A percentile compares a stretch with the other conserved stretches of the same genome.
These are phyloP conservation scores for Peronospora tabacina DNA, from an alignment of 352 stramenopile genomes.

Conservation along the genomic window DNA sequence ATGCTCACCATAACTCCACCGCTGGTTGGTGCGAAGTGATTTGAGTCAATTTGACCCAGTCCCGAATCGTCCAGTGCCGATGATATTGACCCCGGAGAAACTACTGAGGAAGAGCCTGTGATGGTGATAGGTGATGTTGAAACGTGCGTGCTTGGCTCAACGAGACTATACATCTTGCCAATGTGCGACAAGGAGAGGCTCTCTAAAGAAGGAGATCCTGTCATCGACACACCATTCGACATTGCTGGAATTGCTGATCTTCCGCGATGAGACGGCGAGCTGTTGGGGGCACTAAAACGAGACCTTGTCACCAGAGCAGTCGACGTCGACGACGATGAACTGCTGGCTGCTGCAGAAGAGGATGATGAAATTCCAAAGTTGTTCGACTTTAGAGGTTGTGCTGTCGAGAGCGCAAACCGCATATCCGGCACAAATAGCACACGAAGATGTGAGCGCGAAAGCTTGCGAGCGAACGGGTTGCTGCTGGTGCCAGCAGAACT, in stretches of 20 bases:
- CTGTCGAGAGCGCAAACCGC: slow-evolving; percentile 50
- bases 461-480: slow-evolving; percentile 49
- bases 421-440: slow-evolving; percentile 60
- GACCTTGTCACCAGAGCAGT: slow-evolving; percentile 40
- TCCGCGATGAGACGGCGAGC: slow-evolving; percentile 21
- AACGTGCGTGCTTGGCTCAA: slow-evolving; percentile 57
- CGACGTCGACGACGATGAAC: slow-evolving; percentile 22
- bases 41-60: slow-evolving; percentile 42
- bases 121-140: slow-evolving; percentile 37
- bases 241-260: slow-evolving; percentile 11
- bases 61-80: slow-evolving; percentile 28
- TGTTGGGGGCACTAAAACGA: slow-evolving; percentile 16
- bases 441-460: slow-evolving; percentile 49
- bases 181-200: slow-evolving; percentile 70
- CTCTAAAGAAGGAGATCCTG: slow-evolving; percentile 40
- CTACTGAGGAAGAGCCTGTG: slow-evolving; percentile 27
- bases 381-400: slow-evolving; percentile 37
- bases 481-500: slow-evolving; percentile 16
- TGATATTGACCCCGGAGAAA: slow-evolving; percentile 28
- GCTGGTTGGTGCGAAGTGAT: slow-evolving; percentile 49
- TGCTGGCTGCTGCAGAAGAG: slow-evolving; percentile 13
- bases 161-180: slow-evolving; percentile 79
- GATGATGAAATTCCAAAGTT: slow-evolving; percentile 34
- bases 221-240: slow-evolving; percentile 14
- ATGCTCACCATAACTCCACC: slow-evolving; percentile 66